These are phyloP conservation scores for Naganishia randhawae DNA, from an alignment of 768 basidiomycete species.

Conservation along the genomic window DNA sequence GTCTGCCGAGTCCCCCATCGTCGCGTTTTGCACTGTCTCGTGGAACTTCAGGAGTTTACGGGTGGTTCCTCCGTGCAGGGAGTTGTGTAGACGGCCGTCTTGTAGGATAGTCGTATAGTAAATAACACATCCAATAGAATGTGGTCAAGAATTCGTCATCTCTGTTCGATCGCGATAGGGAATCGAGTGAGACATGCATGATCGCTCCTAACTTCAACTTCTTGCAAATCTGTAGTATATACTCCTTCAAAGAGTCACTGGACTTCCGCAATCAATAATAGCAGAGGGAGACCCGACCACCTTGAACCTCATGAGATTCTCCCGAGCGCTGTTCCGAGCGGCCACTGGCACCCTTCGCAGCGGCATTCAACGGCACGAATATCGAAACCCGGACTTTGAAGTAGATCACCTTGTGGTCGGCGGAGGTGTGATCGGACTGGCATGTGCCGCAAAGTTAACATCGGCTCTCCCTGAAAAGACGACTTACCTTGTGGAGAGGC, in stretches of 20 bases:
- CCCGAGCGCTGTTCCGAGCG: not conserved
- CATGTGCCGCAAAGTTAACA: conserved; percentile 71
- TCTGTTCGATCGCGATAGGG: not conserved
- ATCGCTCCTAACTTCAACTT: too few relatives aligned
- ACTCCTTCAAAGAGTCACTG: too few relatives aligned
- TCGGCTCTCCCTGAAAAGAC: conserved; percentile 64
- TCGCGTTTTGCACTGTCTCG: not conserved
- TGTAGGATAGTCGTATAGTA: not conserved
- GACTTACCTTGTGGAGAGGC: conserved; percentile 77
- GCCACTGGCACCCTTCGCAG: not conserved
- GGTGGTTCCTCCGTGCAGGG: too few relatives aligned
- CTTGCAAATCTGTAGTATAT: too few relatives aligned
- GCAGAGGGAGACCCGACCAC: too few relatives aligned
- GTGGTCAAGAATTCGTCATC: conserved; percentile 3
- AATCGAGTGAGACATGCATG: not conserved
- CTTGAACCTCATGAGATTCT: conserved; percentile 4
- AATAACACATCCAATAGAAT: not conserved
- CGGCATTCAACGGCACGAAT: conserved; percentile 17
- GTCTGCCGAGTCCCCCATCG: not conserved
- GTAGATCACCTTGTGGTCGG: conserved; percentile 86
- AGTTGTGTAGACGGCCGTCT: too few relatives aligned
- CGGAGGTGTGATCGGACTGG: conserved; percentile 85
- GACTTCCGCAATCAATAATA: too few relatives aligned
- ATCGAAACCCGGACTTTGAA: conserved; percentile 60
- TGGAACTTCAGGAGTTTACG: too few relatives aligned